Conservation (phyloP, 2,329 filamentous ascomycete genomes). For the Pseudonectria foliicola region DNA sequence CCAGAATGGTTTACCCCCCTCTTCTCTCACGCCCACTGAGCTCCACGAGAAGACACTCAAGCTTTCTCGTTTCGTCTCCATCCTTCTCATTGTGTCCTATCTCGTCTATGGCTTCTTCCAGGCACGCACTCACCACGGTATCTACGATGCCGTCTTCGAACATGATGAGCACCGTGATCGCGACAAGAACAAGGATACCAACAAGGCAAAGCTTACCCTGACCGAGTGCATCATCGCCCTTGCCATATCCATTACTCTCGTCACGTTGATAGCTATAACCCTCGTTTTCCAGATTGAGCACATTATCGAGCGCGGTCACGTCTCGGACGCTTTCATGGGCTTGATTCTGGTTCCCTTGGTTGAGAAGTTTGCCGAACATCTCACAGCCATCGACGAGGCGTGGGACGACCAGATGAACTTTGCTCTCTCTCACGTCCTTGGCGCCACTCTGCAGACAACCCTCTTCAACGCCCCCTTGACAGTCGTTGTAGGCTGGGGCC, state of each 20-base stretch:
- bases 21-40: slow-evolving; percentile 21
- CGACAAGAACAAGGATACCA: slow-evolving; percentile 53
- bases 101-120: slow-evolving; percentile 64
- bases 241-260: slow-evolving; percentile 55
- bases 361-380: slow-evolving; percentile 79
- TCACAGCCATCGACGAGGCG: slow-evolving; percentile 78
- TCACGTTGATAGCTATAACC: slow-evolving; percentile 66
- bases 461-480: slow-evolving; percentile 80
- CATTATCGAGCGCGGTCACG: slow-evolving; percentile 38
- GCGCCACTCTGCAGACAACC: slow-evolving; percentile 82
- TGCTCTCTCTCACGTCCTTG: slow-evolving; percentile 77
- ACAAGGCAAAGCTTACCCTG: slow-evolving; percentile 64
- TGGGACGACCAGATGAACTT: slow-evolving; percentile 81
- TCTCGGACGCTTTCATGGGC: slow-evolving; percentile 52
- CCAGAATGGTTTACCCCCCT: slow-evolving; percentile 35
- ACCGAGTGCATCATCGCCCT: slow-evolving; percentile 65
- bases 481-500: slow-evolving; percentile 76
- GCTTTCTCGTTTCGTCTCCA: slow-evolving; percentile 63
- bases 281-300: slow-evolving; percentile 65
- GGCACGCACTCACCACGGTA: slow-evolving; percentile 66
- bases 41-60: slow-evolving; percentile 48
- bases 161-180: slow-evolving; percentile 61
- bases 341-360: slow-evolving; percentile 75
- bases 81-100: slow-evolving; percentile 66
- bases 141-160: slow-evolving; percentile 69